Conservation (phyloP, 108 stramenopile genomes). For the Schizochytrium sp. region DNA sequence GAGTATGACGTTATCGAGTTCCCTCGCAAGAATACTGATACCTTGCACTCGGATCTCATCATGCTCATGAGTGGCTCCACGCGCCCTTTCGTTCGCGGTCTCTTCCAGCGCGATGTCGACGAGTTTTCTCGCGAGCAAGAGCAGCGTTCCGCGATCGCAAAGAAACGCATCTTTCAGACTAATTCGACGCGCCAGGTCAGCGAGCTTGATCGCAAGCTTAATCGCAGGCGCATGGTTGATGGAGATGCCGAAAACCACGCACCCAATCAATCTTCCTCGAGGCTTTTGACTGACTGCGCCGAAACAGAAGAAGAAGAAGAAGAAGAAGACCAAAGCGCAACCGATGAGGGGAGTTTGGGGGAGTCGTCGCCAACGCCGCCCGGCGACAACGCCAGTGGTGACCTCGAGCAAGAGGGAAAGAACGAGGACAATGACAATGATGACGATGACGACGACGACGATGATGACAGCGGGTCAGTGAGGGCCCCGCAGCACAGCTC, state of each 20-base stretch:
- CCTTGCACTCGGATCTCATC: constrained; percentile 39
- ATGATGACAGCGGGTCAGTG: not conserved
- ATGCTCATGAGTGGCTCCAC: constrained; percentile 34
- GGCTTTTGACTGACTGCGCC: not conserved
- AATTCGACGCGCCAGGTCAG: not conserved
- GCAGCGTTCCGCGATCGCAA: not conserved
- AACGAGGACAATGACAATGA: not conserved
- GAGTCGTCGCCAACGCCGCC: not conserved
- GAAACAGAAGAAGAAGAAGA: not conserved
- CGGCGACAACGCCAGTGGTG: not conserved
- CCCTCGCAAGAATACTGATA: constrained; percentile 56
- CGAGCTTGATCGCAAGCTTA: constrained; percentile 8
- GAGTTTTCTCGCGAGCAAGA: not conserved
- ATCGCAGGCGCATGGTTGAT: not conserved
- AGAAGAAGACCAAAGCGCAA: not conserved
- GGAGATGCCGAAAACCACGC: not conserved
- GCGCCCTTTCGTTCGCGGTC: not conserved
- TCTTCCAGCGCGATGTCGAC: not conserved
- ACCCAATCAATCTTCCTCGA: too few relatives aligned
- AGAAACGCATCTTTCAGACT: not conserved
- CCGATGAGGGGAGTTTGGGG: not conserved
- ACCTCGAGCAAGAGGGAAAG: not conserved
- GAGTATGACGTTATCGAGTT: constrained; percentile 43
- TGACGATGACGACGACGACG: not conserved
- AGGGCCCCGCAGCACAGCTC: not conserved